Percentiles rank a stretch among this genome's conserved stretches.
Evolutionary conservation across 352 stramenopile species (phyloP).

Genomic region (Pythium sp.): DNA sequence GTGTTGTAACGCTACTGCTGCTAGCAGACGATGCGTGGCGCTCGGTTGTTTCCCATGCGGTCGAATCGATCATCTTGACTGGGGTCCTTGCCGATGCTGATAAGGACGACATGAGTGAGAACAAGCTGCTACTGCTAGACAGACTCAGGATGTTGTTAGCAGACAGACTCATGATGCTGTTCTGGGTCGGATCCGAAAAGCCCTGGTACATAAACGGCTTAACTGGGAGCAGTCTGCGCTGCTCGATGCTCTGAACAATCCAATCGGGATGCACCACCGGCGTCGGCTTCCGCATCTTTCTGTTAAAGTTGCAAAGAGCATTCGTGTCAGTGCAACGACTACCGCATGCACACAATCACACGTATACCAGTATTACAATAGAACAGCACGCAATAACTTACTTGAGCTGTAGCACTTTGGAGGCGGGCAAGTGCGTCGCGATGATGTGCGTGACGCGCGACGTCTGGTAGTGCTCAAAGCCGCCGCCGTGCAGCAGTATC

Average conservation of each 20-base stretch:
- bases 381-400: conserved; percentile 22
- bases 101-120: conserved; percentile 5
- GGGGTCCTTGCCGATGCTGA: neutral
- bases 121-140: neutral
- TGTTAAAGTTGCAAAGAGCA: conserved; percentile 14
- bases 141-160: conserved; percentile 14
- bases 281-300: conserved; percentile 49
- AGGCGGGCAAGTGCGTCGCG: conserved; percentile 75
- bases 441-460: conserved; percentile 85
- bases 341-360: neutral
- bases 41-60: neutral
- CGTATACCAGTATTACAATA: neutral
- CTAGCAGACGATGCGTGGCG: neutral
- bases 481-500: conserved; percentile 74
- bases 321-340: neutral
- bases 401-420: conserved; percentile 86
- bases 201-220: conserved; percentile 84
- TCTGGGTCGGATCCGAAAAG: conserved; percentile 73
- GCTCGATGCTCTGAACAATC: conserved; percentile 89
- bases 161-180: conserved; percentile 26
- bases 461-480: conserved; percentile 89
- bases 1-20: neutral
- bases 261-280: conserved; percentile 89
- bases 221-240: conserved; percentile 63
- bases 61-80: neutral